These are phyloP conservation scores for Termitomyces sp. DNA, from an alignment of 768 basidiomycete genomes.

Conservation along the genomic window DNA sequence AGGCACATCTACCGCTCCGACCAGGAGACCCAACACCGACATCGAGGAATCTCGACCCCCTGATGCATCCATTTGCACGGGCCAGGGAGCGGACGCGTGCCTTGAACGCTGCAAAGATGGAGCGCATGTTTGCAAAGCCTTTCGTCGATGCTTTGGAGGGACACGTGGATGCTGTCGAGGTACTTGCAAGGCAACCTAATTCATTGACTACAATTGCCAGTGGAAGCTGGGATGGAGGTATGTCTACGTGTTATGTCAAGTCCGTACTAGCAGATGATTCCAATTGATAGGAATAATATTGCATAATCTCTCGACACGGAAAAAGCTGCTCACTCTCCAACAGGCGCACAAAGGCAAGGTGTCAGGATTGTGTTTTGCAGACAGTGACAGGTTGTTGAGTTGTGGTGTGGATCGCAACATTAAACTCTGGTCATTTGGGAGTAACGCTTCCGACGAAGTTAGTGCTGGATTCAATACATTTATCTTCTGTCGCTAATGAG, in stretches of 20 bases:
- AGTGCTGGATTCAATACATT: conserved; percentile 4
- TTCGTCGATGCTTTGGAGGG: conserved; percentile 89
- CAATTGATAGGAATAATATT: conserved; percentile 65
- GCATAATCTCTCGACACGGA: conserved; percentile 67
- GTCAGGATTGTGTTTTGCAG: conserved; percentile 74
- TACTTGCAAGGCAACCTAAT: conserved; percentile 65
- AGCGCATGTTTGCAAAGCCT: conserved; percentile 96
- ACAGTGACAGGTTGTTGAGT: conserved; percentile 57
- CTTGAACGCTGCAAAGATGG: conserved; percentile 93
- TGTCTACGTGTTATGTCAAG: conserved; percentile 22
- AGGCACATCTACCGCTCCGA: conserved; percentile 64
- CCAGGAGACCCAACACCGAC: conserved; percentile 84
- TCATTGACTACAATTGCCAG: conserved; percentile 79
- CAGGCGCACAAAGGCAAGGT: conserved; percentile 83
- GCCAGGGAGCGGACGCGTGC: conserved; percentile 93
- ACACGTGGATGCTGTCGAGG: conserved; percentile 92
- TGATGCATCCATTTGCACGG: conserved; percentile 93
- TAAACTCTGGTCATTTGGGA: conserved; percentile 68
- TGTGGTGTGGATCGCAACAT: conserved; percentile 82
- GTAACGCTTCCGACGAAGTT: conserved; percentile 28
- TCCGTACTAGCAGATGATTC: background rate
- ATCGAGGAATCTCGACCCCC: conserved; percentile 87
- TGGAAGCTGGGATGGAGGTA: conserved; percentile 95
- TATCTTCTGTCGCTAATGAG: background rate
- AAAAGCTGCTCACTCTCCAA: conserved; percentile 49